Evolutionary conservation across 2,329 filamentous ascomycete genomes (phyloP).

Genomic region (Aspergillus tubingensis): DNA sequence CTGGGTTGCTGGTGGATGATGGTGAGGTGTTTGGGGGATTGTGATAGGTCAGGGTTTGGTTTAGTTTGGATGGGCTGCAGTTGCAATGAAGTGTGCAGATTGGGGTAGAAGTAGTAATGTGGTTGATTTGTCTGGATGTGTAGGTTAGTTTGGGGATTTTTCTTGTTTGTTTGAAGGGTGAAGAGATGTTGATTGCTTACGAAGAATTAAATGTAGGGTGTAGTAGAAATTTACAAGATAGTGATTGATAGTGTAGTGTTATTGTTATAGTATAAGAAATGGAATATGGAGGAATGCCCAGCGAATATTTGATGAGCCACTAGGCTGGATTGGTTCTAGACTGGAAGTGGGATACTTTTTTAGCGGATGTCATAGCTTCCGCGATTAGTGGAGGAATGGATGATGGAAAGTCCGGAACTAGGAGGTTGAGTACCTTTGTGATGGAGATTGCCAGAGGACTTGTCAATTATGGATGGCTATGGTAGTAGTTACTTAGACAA

Average conservation of each 20-base stretch:
- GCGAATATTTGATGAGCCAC: background rate
- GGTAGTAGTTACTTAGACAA: background rate
- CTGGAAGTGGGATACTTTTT: background rate
- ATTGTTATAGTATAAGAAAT: too few species aligned
- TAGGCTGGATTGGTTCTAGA: background rate
- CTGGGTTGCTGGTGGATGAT: background rate
- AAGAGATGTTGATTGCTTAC: too few species aligned
- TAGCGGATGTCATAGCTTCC: background rate
- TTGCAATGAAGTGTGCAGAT: background rate
- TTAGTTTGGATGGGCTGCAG: background rate
- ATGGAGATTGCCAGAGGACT: too few species aligned
- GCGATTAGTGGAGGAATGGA: background rate
- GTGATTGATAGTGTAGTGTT: too few species aligned
- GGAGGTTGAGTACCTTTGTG: background rate
- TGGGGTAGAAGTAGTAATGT: background rate
- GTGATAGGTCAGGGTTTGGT: conserved; percentile 8
- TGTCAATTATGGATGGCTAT: background rate
- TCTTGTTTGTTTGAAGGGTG: too few species aligned
- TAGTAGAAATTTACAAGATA: too few species aligned
- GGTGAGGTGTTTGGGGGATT: background rate
- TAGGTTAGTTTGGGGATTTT: too few species aligned
- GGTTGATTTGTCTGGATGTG: background rate
- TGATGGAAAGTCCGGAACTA: background rate
- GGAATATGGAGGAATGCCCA: background rate
- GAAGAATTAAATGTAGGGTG: too few species aligned